phyloP scores from a whole-genome alignment of 257 asterid species.

The Solanum medicagineum region DNA sequence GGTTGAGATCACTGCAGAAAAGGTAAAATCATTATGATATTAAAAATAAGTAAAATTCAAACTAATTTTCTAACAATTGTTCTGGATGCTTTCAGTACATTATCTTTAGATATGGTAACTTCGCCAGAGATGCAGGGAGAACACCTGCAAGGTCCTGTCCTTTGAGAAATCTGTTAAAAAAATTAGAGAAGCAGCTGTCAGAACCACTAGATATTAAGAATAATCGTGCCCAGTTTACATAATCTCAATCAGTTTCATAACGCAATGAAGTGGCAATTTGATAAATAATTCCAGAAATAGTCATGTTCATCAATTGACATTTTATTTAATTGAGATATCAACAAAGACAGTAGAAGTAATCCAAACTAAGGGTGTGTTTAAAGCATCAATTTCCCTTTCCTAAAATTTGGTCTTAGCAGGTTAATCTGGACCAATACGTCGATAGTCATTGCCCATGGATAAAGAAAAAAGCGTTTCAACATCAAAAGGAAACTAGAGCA shows the following conservation, averaged over 20 bases:
- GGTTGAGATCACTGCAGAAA: constrained; percentile 32
- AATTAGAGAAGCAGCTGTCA: background rate
- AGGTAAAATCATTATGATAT: background rate
- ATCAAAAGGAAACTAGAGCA: too few relatives aligned
- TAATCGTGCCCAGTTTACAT: background rate
- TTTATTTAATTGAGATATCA: background rate
- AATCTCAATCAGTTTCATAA: background rate
- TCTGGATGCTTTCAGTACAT: constrained; percentile 17
- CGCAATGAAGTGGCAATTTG: background rate
- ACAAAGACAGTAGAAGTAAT: background rate
- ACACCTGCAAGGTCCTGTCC: constrained; percentile 58
- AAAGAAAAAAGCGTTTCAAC: background rate
- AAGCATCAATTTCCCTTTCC: background rate
- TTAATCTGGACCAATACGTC: background rate
- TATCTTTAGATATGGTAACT: constrained; percentile 28
- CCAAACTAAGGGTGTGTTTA: background rate
- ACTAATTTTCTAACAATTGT: background rate
- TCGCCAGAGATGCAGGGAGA: constrained; percentile 46
- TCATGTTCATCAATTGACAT: background rate
- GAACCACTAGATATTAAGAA: background rate
- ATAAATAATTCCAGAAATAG: background rate
- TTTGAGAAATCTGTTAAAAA: constrained; percentile 20
- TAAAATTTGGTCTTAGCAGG: background rate
- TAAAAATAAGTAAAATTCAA: background rate
- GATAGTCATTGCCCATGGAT: background rate